Evolutionary conservation across 129 eudicot species (phyloP).

Genomic region (Tagetes erecta): DNA sequence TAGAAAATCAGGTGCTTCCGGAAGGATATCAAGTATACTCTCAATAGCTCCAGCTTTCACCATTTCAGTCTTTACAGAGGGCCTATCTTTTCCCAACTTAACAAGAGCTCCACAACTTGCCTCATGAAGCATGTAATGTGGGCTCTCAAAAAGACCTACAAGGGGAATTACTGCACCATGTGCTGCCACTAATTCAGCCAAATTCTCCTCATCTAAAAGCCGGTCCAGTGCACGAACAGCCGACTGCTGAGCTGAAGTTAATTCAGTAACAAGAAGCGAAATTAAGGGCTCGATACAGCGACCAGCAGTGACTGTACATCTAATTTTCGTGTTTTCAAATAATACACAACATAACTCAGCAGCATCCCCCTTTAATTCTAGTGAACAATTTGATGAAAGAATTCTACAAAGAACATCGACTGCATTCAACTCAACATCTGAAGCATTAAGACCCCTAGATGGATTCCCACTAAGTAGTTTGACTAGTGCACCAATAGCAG

Average conservation of each 20-base stretch:
- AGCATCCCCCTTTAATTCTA: constrained; percentile 94
- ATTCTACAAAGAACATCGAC: constrained; percentile 90
- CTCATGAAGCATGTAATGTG: constrained; percentile 84
- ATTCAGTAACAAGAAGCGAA: constrained; percentile 80
- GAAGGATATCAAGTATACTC: constrained; percentile 72
- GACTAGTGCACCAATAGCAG: constrained; percentile 93
- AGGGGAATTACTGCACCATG: constrained; percentile 95
- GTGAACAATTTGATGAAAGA: constrained; percentile 75
- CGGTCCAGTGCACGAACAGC: constrained; percentile 86
- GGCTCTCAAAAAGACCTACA: constrained; percentile 78
- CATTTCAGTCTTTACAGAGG: constrained; percentile 94
- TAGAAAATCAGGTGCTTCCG: constrained; percentile 89
- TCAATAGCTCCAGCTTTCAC: constrained; percentile 93
- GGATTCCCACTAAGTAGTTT: constrained; percentile 78
- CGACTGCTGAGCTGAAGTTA: constrained; percentile 87
- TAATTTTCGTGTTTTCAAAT: constrained; percentile 77
- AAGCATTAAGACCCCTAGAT: constrained; percentile 76
- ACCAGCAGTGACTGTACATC: constrained; percentile 86
- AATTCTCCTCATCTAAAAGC: constrained; percentile 83
- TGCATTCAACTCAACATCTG: constrained; percentile 96
- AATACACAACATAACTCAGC: constrained; percentile 91
- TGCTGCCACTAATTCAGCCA: constrained; percentile 84
- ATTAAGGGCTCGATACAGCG: constrained; percentile 96
- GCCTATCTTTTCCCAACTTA: constrained; percentile 93
- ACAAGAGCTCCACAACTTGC: constrained; percentile 93